A percentile compares a stretch with the other conserved stretches of the same genome.
These are phyloP conservation scores for Climacium dendroides DNA, from an alignment of 225 moss, liverwort and hornwort species.

Conservation along the genomic window DNA sequence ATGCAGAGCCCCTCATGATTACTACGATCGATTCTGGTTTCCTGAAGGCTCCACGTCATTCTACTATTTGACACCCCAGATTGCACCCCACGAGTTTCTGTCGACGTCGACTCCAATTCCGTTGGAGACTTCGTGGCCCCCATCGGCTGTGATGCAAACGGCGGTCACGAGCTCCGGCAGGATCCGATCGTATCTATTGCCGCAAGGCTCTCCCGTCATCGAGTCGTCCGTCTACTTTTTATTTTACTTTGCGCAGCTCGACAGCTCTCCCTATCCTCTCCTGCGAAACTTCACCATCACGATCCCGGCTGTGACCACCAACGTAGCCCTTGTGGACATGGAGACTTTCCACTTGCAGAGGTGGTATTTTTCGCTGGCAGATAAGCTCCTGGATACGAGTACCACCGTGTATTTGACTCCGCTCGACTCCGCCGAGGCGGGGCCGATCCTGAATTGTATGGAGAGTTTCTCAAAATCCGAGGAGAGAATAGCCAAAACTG, in stretches of 20 bases:
- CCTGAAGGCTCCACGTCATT: neutral
- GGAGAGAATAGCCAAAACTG: neutral
- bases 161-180: neutral
- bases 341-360: too few relatives aligned
- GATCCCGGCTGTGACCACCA: too few relatives aligned
- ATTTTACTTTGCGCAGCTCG: neutral
- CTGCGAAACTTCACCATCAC: too few relatives aligned
- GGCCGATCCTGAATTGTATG: neutral
- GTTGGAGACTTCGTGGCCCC: neutral
- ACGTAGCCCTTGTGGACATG: too few relatives aligned
- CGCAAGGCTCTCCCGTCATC: neutral
- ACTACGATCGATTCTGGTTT: neutral
- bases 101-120: neutral
- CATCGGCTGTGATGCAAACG: neutral
- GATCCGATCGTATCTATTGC: neutral
- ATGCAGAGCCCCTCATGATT: neutral
- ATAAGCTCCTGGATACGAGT: too few relatives aligned
- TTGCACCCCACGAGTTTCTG: neutral
- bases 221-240: neutral
- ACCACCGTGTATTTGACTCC: neutral
- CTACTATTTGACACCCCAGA: neutral
- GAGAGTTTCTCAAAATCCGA: neutral
- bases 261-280: neutral
- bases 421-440: neutral
- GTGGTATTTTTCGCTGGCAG: too few relatives aligned